phyloP scores from a whole-genome alignment of 176 grass and related monocot genomes.

The Calamus simplicifolius region DNA sequence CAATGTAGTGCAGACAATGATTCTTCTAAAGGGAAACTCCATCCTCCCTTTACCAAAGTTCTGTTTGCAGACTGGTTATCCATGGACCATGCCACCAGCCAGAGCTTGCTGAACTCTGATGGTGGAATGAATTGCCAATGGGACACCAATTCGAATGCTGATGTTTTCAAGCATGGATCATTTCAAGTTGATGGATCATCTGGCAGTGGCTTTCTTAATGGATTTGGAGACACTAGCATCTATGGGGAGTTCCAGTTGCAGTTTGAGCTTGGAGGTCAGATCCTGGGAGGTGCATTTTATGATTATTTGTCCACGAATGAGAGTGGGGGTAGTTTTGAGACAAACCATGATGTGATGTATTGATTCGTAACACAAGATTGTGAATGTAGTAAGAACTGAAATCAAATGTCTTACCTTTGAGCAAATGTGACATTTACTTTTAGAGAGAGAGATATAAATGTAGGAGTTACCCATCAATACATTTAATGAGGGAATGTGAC shows the following conservation, averaged over 20 bases:
- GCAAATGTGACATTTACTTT: too few species aligned
- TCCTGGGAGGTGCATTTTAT: conserved; percentile 35
- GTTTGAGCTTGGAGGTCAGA: conserved; percentile 36
- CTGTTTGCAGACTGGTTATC: conserved; percentile 83
- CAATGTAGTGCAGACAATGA: conserved; percentile 1
- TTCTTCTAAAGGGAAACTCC: conserved; percentile 14
- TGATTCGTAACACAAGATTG: not conserved
- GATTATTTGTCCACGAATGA: conserved; percentile 44
- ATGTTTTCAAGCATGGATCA: conserved; percentile 12
- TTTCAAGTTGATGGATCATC: conserved; percentile 27
- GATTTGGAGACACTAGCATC: conserved; percentile 37
- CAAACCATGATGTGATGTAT: conserved; percentile 9
- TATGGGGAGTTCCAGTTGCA: conserved; percentile 49
- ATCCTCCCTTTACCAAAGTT: conserved; percentile 56
- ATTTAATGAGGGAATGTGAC: too few species aligned
- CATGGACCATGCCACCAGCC: conserved; percentile 17
- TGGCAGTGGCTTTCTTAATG: conserved; percentile 23
- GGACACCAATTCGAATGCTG: conserved; percentile 5
- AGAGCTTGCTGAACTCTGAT: not conserved
- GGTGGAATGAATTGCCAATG: conserved; percentile 7
- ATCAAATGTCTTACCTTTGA: too few species aligned
- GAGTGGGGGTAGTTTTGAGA: conserved; percentile 24
- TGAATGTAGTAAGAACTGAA: too few species aligned
- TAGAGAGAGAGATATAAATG: too few species aligned
- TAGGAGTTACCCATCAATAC: too few species aligned